A percentile compares a stretch with the other conserved stretches of the same genome.
These are phyloP conservation scores for Boletellus emodensis DNA, from an alignment of 768 basidiomycete species.

Conservation along the genomic window DNA sequence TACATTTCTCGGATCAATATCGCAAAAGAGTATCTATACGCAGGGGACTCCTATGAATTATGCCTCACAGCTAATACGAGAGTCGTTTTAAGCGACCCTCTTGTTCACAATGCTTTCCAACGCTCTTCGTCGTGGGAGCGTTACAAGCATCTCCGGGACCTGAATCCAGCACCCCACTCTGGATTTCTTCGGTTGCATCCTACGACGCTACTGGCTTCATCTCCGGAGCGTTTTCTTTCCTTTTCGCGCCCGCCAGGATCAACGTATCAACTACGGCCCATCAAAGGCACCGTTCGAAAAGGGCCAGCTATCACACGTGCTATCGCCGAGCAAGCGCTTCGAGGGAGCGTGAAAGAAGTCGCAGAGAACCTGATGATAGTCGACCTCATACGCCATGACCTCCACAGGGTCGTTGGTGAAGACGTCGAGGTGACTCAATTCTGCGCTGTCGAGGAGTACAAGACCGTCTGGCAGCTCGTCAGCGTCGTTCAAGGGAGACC, in stretches of 20 bases:
- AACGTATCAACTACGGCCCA: slow-evolving; percentile 82
- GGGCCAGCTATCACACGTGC: slow-evolving; percentile 58
- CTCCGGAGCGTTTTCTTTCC: slow-evolving; percentile 89
- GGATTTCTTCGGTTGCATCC: slow-evolving; percentile 76
- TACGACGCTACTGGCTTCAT: slow-evolving; percentile 77
- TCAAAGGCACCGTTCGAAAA: slow-evolving; percentile 88
- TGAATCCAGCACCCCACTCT: slow-evolving; percentile 88
- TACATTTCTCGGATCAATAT: slow-evolving; percentile 68
- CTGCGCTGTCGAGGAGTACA: slow-evolving; percentile 85
- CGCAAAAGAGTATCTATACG: slow-evolving; percentile 70
- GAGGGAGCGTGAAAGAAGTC: slow-evolving; percentile 78
- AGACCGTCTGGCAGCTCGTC: slow-evolving; percentile 93
- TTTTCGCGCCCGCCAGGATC: slow-evolving; percentile 63
- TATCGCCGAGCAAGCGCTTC: slow-evolving; percentile 59
- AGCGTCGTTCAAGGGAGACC: slow-evolving; percentile 83
- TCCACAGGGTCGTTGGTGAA: slow-evolving; percentile 79
- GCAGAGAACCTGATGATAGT: slow-evolving; percentile 99
- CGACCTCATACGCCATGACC: slow-evolving; percentile 90
- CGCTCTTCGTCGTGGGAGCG: slow-evolving; percentile 58
- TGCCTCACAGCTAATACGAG: slow-evolving; percentile 78
- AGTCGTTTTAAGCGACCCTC: slow-evolving; percentile 44
- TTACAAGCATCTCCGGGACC: slow-evolving; percentile 63
- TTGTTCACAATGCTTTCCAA: slow-evolving; percentile 9
- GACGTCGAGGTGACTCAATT: slow-evolving; percentile 81
- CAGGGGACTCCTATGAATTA: slow-evolving; percentile 91